These are phyloP conservation scores for Fusarium haematococcum DNA, from an alignment of 2,329 filamentous ascomycete species.

Conservation along the genomic window DNA sequence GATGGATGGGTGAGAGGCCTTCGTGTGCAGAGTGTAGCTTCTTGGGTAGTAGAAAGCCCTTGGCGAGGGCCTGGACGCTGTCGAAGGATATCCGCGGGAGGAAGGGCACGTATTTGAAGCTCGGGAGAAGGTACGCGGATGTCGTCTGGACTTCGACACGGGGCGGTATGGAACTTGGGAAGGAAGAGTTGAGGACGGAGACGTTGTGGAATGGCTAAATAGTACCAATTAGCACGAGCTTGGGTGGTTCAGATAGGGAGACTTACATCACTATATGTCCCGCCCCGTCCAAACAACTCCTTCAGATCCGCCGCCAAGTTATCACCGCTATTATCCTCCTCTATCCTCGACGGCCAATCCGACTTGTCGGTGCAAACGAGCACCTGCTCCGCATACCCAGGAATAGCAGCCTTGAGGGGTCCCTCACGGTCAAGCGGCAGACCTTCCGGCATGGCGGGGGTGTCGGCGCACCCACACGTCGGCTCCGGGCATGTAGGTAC, in stretches of 20 bases:
- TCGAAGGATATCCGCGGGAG: slow-evolving; percentile 73
- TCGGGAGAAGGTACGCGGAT: slow-evolving; percentile 83
- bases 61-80: slow-evolving; percentile 67
- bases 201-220: slow-evolving; percentile 86
- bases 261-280: slow-evolving; percentile 74
- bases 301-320: slow-evolving; percentile 80
- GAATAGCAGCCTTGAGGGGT: slow-evolving; percentile 80
- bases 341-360: slow-evolving; percentile 87
- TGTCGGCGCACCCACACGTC: slow-evolving; percentile 80
- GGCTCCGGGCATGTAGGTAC: slow-evolving; percentile 76
- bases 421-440: slow-evolving; percentile 80
- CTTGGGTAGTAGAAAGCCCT: slow-evolving; percentile 74
- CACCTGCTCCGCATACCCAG: slow-evolving; percentile 83
- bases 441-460: slow-evolving; percentile 71
- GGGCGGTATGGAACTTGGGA: slow-evolving; percentile 67
- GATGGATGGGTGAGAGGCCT: slow-evolving; percentile 67
- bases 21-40: slow-evolving; percentile 72
- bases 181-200: slow-evolving; percentile 80
- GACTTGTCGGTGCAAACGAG: slow-evolving; percentile 82
- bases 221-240: slow-evolving; percentile 60
- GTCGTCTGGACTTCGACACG: slow-evolving; percentile 61
- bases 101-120: slow-evolving; percentile 82
- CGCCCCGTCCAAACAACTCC: slow-evolving; percentile 73
- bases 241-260: background rate
- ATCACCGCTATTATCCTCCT: slow-evolving; percentile 78